phyloP scores from a whole-genome alignment of 1,139 yeast genomes.

The Yamadazyma triangularis region DNA sequence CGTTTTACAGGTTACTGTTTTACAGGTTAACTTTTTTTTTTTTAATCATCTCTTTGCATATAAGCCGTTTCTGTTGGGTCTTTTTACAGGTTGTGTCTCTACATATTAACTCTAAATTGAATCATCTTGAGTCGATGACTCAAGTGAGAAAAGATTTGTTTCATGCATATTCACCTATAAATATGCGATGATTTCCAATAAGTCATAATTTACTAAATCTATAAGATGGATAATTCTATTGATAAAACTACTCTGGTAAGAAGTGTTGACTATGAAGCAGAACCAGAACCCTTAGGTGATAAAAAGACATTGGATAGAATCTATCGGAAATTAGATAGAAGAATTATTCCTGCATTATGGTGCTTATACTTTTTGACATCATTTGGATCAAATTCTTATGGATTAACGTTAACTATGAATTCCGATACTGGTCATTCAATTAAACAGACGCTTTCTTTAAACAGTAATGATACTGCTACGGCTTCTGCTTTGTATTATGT shows the following conservation, averaged over 20 bases:
- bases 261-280: constrained; percentile 3
- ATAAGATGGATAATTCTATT: neutral
- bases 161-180: too few species aligned
- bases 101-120: too few species aligned
- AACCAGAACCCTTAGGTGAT: too few species aligned
- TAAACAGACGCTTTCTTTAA: constrained; percentile 45
- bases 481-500: constrained; percentile 83
- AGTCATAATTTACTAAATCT: too few species aligned
- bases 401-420: constrained; percentile 82
- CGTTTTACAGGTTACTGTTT: too few species aligned
- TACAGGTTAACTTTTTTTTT: too few species aligned
- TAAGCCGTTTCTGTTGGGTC: too few species aligned
- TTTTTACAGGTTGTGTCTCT: too few species aligned
- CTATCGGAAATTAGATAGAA: constrained; percentile 60
- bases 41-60: too few species aligned
- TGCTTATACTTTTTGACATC: constrained; percentile 73
- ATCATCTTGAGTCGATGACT: too few species aligned
- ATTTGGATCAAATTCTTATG: constrained; percentile 74
- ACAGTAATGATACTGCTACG: constrained; percentile 57
- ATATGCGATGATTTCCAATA: too few species aligned
- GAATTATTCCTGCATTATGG: constrained; percentile 86
- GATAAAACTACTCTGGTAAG: neutral
- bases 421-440: constrained; percentile 58
- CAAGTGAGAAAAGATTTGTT: too few species aligned
- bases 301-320: constrained; percentile 47